phyloP scores from a whole-genome alignment of 257 asterid species.

The Nicotiana tomentosiformis region DNA sequence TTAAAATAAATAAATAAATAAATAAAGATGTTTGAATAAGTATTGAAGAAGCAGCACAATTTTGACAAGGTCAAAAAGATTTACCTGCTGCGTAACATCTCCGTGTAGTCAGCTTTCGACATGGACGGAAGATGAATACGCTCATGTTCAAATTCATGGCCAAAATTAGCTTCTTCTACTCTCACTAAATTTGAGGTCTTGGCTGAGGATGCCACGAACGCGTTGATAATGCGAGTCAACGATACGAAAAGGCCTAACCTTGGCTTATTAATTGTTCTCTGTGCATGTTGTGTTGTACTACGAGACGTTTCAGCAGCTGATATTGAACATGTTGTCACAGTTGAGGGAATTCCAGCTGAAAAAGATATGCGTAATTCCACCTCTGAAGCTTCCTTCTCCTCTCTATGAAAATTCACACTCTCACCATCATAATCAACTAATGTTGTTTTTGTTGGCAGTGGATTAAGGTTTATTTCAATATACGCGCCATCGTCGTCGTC shows the following conservation, averaged over 20 bases:
- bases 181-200: background rate
- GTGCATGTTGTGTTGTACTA: background rate
- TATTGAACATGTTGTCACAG: background rate
- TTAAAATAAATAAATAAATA: too few relatives aligned
- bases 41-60: background rate
- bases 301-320: background rate
- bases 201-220: background rate
- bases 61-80: background rate
- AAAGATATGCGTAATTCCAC: constrained; percentile 9
- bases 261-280: background rate
- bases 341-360: background rate
- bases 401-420: background rate
- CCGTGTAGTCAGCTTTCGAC: background rate
- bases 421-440: background rate
- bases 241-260: background rate
- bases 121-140: background rate
- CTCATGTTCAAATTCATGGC: background rate
- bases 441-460: background rate
- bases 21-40: background rate
- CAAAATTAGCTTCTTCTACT: background rate
- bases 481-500: background rate
- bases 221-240: background rate
- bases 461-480: constrained; percentile 9
- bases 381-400: background rate
- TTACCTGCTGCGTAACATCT: background rate